Evolutionary conservation across 352 stramenopile genomes (phyloP), one percentile per base, ranked within the genome.

Genomic region (Globisporangium cylindrosporum): DNA sequence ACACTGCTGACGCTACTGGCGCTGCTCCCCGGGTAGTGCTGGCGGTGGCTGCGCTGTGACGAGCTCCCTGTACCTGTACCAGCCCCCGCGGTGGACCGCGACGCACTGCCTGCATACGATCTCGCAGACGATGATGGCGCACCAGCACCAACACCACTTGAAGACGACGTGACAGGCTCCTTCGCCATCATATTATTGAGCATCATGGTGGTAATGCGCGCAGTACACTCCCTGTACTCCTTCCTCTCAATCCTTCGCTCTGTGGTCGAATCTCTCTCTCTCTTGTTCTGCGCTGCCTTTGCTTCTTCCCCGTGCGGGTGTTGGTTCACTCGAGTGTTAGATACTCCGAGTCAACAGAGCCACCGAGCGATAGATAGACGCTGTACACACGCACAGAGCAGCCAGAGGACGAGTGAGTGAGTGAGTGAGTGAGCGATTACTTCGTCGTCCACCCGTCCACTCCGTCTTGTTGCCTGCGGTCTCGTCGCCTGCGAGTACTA

Each of bases 1-100:
- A 59, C 46, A 18, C 64, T 69, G 41, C 65, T 70, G 12, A 66
- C 59, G 36, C 65, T 71, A 34, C 66, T 71, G 9, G 66, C 51
- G 25, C 66, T 66, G 38, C 66, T 71, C 9, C 55, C 55, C 10
- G 65, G 41, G 25, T 61, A 27, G 20, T 34, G 51, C 25, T 61
- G 49, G 0, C 56, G 38, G 24, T 66, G 60, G 20, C 43, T 64
- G 24, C 57, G 65, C 2, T 66, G 65, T 29, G 65, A 66, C 18
- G 57, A 32, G 10, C 65, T 70, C 14, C 32, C 25, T 12, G 22
- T 6, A 25, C n/a, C 54, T 60, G 8, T 15, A 18, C 25, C 54
- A 55, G 54, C 34, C 15, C 54, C 24, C 6, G 61, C 61, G 27
- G 29, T 43, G 14, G 48, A 59, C 22, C 61, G 61, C 22, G 61